Evolutionary conservation across 139 green algal species (phyloP).

Genomic region (Picochlorum sp.): DNA sequence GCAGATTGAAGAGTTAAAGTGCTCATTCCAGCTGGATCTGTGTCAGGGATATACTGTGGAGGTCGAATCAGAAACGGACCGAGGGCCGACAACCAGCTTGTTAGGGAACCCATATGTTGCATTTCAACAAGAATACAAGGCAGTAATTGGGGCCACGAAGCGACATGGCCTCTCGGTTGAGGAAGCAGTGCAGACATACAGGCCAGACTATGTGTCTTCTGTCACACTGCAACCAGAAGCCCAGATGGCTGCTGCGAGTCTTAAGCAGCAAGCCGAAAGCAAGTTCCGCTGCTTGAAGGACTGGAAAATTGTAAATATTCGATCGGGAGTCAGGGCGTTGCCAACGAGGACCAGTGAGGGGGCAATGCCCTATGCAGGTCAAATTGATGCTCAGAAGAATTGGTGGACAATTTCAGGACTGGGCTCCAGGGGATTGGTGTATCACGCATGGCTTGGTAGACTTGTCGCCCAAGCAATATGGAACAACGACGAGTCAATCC

Average conservation of each 20-base stretch:
- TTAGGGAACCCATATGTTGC: conserved; percentile 67
- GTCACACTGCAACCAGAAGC: too few relatives aligned
- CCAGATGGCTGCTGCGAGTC: not conserved
- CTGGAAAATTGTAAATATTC: conserved; percentile 21
- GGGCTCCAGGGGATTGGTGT: conserved; percentile 69
- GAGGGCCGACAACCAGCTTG: conserved; percentile 39
- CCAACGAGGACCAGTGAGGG: conserved; percentile 43
- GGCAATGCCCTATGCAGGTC: conserved; percentile 49
- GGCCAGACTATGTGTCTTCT: not conserved
- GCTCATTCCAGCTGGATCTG: conserved; percentile 30
- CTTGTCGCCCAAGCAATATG: conserved; percentile 46
- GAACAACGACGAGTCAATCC: conserved; percentile 6
- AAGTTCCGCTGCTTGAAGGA: conserved; percentile 35
- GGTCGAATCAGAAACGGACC: conserved; percentile 10
- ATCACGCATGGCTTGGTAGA: conserved; percentile 64
- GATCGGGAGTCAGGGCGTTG: conserved; percentile 58
- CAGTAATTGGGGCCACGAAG: conserved; percentile 65
- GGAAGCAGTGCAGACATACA: conserved; percentile 25
- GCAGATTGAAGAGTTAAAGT: conserved; percentile 31
- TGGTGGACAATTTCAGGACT: conserved; percentile 63
- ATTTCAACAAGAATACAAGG: conserved; percentile 11
- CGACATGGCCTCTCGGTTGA: conserved; percentile 30
- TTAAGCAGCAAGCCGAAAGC: conserved; percentile 19
- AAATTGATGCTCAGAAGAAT: not conserved
- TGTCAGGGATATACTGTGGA: conserved; percentile 47